Percentiles rank a stretch among this genome's conserved stretches.
These are phyloP conservation scores for Clavispora asparagi DNA, from an alignment of 805 yeast species.

Conservation along the genomic window DNA sequence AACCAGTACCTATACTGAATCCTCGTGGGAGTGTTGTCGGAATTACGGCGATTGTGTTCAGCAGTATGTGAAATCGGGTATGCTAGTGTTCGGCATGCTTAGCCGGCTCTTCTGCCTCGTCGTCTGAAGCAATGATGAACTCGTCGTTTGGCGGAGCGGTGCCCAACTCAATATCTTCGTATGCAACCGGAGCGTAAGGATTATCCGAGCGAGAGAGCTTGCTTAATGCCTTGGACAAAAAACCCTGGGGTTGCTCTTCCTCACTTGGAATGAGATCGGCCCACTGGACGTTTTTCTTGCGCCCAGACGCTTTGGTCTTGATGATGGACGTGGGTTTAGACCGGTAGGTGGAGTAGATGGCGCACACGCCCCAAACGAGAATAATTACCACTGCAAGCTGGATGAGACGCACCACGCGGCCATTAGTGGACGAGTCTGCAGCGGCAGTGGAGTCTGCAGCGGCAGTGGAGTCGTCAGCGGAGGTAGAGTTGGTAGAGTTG, in stretches of 20 bases:
- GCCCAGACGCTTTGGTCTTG: conserved; percentile 27
- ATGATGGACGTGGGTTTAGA: conserved; percentile 40
- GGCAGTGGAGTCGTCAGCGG: not conserved
- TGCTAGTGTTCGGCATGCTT: not conserved
- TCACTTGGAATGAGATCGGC: conserved; percentile 39
- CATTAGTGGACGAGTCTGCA: conserved; percentile 4
- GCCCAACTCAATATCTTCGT: conserved; percentile 36
- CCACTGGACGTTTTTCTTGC: conserved; percentile 44
- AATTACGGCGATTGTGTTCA: not conserved
- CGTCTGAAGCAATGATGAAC: conserved; percentile 47
- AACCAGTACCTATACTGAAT: no score
- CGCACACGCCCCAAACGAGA: conserved; percentile 37
- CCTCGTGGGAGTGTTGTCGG: no score
- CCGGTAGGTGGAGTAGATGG: conserved; percentile 31
- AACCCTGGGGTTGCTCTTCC: conserved; percentile 23
- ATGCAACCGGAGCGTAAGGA: conserved; percentile 21
- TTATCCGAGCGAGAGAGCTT: conserved; percentile 29
- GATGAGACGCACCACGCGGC: conserved; percentile 31
- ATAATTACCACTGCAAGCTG: conserved; percentile 35
- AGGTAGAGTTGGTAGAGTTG: not conserved
- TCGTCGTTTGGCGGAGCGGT: conserved; percentile 26
- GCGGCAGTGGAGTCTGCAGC: not conserved
- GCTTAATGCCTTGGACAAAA: conserved; percentile 30
- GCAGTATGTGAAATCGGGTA: no score
- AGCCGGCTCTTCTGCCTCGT: conserved; percentile 21